Evolutionary conservation across 441 rosid species (phyloP), one percentile per base, ranked within the genome.

Genomic region (Jatropha multifida): DNA sequence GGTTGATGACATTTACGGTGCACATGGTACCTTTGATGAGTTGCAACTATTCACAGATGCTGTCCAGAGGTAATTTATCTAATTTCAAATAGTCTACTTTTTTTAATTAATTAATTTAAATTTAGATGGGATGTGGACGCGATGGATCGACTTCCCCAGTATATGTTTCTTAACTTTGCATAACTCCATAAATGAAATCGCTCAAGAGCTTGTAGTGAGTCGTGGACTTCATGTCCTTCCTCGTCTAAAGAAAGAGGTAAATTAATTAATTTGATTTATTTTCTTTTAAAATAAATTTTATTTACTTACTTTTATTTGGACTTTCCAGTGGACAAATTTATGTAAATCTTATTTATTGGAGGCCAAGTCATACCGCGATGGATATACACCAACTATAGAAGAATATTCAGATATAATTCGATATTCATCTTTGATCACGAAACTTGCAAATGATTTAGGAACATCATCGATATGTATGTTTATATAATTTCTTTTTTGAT

Each of bases 121-220:
- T 41, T 13, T 67, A 83, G 86, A 42, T 78, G 82, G 82, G 83
- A 83, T 56, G 9, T 75, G 44, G 59, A 70, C 58, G 76, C 71
- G 4, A 23, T 77, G 7, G 74, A 77, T 5, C 42, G 41, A 9
- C 79, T 86, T 68, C 86, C 86, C 9, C 26, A 80, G 12, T 81
- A 80, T 23, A 12, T 77, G 72, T 32, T 83, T 71, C 52, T 48
- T 74, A 0, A 26, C 69, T 18, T 55, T 85, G 0, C n/a, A 68
- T 59, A 78, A 78, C 76, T 32, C 72, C 3, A 18, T 75, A 2
- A 80, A 83, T 20, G 79, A 69, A 40, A 76, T 76, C 41, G 77
- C 65, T 55, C 76, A 32, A 13, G 52, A 71, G 0, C 10, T 40
- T 40, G 75, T 76, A 5, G 80, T 41, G 46, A 72, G 68, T 4